Evolutionary conservation across 139 green algal species (phyloP), one percentile per base, ranked within the genome.

Genomic region (Coccomyxa sp.): DNA sequence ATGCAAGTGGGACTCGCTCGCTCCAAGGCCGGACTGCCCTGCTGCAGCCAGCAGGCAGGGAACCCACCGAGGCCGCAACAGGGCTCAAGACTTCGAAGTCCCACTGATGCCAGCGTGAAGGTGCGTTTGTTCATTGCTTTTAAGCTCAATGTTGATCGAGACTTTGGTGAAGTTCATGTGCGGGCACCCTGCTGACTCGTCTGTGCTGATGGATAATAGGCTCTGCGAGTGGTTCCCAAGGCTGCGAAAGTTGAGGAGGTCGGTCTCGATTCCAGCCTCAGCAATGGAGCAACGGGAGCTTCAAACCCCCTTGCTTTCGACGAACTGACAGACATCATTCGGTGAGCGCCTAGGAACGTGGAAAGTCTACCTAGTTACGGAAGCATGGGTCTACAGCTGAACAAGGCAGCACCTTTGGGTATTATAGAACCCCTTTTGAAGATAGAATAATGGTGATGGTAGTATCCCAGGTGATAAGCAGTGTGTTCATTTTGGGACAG

Each of bases 281-380:
- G 27, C 21, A 81, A 81, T 81, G 77, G 77, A 18, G 57, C 51
- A 25, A 51, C 17, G 30, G 77, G 51, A 59, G 59, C 76, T 21
- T 32, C 87, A 60, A 93, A 90, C 80, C 87, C 88, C 23, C 78
- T 97, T 81, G 91, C 95, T 82, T 96, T 96, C 84, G 94, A 96
- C 25, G 94, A 97, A 87, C 87, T 97, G 76, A 93, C 91, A 13
- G 93, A 96, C 76, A 90, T 96, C 51, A 91, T 96, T 83, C 92
- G 89, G 93, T 93, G 79, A 63, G 84, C 80, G 23, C 30, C 1
- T 51, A 7, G 38, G 38, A 51, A 51, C 38, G 3, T 51, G 38
- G 38, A 7, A 51, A 7, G 3, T 51, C 38, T 51, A 7, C 38
- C 38, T 51, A 51, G 38, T 11, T 51, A 51, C 38, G 38, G n/a